Conservation (phyloP, 2,329 filamentous ascomycete species). For the Lomentospora prolificans region DNA sequence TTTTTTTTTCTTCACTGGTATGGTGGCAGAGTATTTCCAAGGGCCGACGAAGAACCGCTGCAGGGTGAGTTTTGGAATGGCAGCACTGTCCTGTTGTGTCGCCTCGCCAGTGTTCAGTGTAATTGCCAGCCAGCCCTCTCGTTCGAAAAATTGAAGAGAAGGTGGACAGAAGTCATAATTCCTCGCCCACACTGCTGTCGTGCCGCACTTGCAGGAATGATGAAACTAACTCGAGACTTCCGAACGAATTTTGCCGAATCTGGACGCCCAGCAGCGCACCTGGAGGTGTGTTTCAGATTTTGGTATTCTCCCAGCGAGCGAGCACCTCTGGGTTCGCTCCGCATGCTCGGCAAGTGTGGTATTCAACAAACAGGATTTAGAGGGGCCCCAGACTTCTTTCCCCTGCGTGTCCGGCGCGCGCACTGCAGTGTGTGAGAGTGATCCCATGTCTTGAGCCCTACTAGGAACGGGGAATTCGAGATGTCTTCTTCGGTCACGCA, state of each 20-base stretch:
- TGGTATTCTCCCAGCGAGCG: too few species aligned
- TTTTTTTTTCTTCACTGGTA: background rate
- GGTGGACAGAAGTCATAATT: background rate
- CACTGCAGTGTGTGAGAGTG: background rate
- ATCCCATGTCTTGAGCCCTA: too few species aligned
- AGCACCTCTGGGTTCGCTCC: background rate
- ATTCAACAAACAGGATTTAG: background rate
- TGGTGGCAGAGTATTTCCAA: background rate
- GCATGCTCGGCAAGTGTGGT: background rate
- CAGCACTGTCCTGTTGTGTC: background rate
- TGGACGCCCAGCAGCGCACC: background rate
- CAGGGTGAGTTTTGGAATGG: background rate
- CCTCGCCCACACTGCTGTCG: background rate
- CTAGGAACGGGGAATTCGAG: too few species aligned
- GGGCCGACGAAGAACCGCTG: background rate
- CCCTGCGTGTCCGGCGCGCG: too few species aligned
- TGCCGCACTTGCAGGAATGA: background rate
- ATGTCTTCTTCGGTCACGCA: too few species aligned
- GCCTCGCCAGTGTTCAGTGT: too few species aligned
- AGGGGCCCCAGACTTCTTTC: background rate
- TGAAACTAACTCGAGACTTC: constrained; percentile 8
- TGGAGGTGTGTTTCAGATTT: constrained; percentile 5
- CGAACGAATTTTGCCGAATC: background rate
- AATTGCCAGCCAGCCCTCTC: too few species aligned
- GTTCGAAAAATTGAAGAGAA: too few species aligned